Conservation (phyloP, 345 rosid species). For the Rhizophora apiculata region DNA sequence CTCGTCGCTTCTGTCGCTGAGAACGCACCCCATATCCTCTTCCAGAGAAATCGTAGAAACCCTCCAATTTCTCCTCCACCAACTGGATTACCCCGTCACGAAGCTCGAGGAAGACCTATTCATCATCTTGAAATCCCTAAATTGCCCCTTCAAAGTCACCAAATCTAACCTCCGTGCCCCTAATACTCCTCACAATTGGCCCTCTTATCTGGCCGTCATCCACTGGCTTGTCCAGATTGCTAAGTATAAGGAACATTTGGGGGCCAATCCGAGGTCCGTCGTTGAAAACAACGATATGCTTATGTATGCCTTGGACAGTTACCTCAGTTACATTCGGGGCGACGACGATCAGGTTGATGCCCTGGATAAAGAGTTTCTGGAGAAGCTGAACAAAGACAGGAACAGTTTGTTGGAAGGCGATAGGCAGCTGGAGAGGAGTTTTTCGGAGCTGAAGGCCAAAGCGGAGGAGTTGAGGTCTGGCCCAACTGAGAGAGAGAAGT, state of each 20-base stretch:
- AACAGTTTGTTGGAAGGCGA: constrained; percentile 34
- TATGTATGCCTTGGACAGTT: constrained; percentile 45
- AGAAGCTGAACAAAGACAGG: constrained; percentile 60
- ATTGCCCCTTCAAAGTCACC: constrained; percentile 66
- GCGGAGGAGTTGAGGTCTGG: constrained; percentile 47
- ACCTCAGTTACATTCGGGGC: constrained; percentile 47
- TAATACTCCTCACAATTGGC: constrained; percentile 90
- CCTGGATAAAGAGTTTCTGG: constrained; percentile 50
- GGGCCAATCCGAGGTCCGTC: constrained; percentile 23
- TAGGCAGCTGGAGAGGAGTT: constrained; percentile 29
- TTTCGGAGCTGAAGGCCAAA: constrained; percentile 41
- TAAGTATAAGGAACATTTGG: constrained; percentile 35
- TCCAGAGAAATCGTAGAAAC: constrained; percentile 60
- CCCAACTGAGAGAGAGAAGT: constrained; percentile 51
- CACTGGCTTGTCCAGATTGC: constrained; percentile 80
- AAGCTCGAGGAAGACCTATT: constrained; percentile 75
- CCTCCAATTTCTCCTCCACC: constrained; percentile 48
- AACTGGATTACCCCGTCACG: constrained; percentile 43
- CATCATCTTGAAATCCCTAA: constrained; percentile 43
- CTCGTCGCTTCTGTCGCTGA: constrained; percentile 20
- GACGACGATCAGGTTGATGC: constrained; percentile 61
- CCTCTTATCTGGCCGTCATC: constrained; percentile 58
- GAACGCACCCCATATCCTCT: constrained; percentile 38
- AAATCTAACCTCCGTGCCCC: constrained; percentile 81
- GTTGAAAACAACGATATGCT: constrained; percentile 45